Evolutionary conservation across 176 grass and related monocot genomes (phyloP).

Genomic region (Alloteropsis semialata): DNA sequence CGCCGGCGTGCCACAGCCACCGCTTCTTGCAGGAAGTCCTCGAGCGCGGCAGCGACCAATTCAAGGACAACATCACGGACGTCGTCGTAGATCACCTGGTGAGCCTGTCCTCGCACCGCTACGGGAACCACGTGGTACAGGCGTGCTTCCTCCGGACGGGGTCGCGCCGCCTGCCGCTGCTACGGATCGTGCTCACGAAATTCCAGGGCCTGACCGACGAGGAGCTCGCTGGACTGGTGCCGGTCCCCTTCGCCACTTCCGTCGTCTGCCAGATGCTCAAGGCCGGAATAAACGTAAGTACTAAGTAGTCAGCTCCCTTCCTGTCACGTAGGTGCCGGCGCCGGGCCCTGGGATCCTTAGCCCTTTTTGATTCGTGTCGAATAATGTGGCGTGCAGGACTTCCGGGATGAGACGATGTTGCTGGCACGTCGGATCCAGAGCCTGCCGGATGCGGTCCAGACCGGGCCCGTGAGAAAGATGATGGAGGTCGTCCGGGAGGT

Average conservation of each 20-base stretch:
- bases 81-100: background rate
- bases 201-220: background rate
- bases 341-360: background rate
- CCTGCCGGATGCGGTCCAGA: too few species aligned
- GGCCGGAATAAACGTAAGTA: background rate
- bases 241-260: background rate
- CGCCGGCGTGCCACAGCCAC: background rate
- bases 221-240: background rate
- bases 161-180: background rate
- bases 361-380: background rate
- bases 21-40: background rate
- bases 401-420: background rate
- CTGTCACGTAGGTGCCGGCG: background rate
- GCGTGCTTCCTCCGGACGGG: background rate
- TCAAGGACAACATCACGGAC: background rate
- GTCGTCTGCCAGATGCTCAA: background rate
- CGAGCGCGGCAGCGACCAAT: background rate
- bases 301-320: background rate
- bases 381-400: background rate
- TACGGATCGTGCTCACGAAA: background rate
- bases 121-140: background rate
- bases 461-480: background rate
- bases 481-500: background rate
- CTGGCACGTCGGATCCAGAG: background rate
- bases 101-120: too few species aligned